Conservation (phyloP, 306 rosid genomes). For the Mimosa pudica region DNA sequence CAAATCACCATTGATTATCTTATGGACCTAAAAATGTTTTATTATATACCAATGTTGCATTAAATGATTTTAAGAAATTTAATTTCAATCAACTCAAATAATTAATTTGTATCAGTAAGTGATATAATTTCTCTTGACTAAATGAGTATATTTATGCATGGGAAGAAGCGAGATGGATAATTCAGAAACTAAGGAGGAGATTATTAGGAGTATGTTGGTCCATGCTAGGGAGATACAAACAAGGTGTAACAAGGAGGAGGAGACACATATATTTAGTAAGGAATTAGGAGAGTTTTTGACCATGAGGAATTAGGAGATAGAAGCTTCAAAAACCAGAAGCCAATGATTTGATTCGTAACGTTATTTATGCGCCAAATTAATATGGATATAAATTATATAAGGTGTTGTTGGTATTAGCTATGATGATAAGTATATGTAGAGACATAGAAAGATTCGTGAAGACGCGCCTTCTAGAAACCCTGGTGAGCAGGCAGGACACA, state of each 20-base stretch:
- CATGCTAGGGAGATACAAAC: background rate
- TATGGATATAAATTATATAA: background rate
- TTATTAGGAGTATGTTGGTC: background rate
- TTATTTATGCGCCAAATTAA: background rate
- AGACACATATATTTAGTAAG: background rate
- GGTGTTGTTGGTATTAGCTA: slow-evolving; percentile 14
- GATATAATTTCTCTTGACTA: background rate
- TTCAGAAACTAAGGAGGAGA: background rate
- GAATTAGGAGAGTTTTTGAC: background rate
- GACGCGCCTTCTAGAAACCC: slow-evolving; percentile 50
- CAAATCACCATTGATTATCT: background rate
- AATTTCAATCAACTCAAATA: background rate
- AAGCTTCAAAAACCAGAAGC: background rate
- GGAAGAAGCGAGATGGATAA: background rate
- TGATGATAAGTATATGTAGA: background rate
- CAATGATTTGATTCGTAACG: background rate
- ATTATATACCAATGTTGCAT: background rate
- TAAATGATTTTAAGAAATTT: too few relatives aligned
- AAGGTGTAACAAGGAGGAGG: background rate
- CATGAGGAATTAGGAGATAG: background rate
- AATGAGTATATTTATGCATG: background rate
- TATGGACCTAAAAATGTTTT: background rate
- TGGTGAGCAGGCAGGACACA: slow-evolving; percentile 11
- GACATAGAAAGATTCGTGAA: background rate
- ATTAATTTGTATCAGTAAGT: background rate